Evolutionary conservation across 495 filamentous ascomycete species (phyloP), one percentile per base, ranked within the genome.

Genomic region (Cercophora scortea): DNA sequence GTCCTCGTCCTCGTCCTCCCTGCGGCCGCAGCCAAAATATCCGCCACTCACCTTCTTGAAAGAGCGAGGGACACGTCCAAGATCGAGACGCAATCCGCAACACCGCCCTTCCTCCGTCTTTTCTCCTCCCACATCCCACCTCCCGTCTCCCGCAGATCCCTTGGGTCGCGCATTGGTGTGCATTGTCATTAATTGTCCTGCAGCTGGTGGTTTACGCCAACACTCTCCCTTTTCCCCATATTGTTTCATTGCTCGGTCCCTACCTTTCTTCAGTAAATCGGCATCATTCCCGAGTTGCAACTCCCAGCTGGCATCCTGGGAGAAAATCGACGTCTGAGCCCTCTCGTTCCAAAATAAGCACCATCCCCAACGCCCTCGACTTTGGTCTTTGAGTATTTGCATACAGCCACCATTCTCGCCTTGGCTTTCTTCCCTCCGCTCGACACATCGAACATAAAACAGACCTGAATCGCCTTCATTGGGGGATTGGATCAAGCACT

Each of bases 61-160:
- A 32, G 33, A 32, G 17, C 25, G 25, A 25, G 25, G 5, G 34
- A 48, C 39, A 51, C 59, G 56, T 62, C 60, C 65, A 64, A 55
- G 58, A 61, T 69, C 65, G 68, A 76, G 70, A 76, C 72, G 67
- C 65, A 66, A 70, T 62, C 67, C 66, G 71, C 69, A 70, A 72
- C 70, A 66, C 54, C 61, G 61, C 42, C 52, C 45, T 39, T 57
- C 57, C 38, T 41, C 45, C 56, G 34, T 52, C 51, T 45, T 34
- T 40, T 44, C 48, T 49, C 42, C 52, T n/a, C 47, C 45, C 54
- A 43, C 43, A 43, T 35, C 43, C 51, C 51, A 50, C 48, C 50
- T 52, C 42, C 45, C 51, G 46, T 56, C 48, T 46, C 53, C 57
- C 45, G 36, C 36, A 38, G 36, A 38, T 11, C 13, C 36, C 36